Base-by-base conservation (phyloP, 1,284 basidiomycete species). In the Ceratobasidium sp. region DNA sequence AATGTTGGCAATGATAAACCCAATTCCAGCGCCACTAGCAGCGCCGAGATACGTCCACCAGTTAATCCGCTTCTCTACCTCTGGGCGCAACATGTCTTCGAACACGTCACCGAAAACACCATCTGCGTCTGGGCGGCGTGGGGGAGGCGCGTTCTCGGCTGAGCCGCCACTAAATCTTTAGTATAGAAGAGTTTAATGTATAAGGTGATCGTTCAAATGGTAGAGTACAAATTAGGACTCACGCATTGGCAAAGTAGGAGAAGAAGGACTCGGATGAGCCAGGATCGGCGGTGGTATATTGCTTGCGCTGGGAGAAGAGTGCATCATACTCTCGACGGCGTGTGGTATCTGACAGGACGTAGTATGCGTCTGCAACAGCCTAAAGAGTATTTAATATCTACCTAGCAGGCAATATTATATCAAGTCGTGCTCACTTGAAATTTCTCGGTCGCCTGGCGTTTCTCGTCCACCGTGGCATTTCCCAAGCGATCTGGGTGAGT, bases 361-460 rank as follows among this genome's bases (percentile, higher is more conserved):
- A 98, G 84, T 98, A 98, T 11, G 96, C 96, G 82, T 98, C 96
- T 62, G 96, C 95, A 74, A 98, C 91, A 14, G 90, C 89, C 92
- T 94, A 79, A 52, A 35, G 13, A 44, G 21, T 5, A 44, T n/a
- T 26, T 32, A 54, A 18, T 58, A 35, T 18, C 38, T 21, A 73
- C 50, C 28, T 38, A 55, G 47, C 7, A 30, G 35, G 30, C 23
- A 35, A 9, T 58, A 41, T 38, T 21, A 62, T 47, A 41, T 50
- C 28, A 23, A 70, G 35, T 28, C 38, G 44, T 49, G 54, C 74
- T 70, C 41, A 89, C 89, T 83, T 94, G 93, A 80, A 96, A 96
- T 70, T 86, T 85, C 81, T 94, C 93, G 0, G 95, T 96, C 0
- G 93, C 90, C 26, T 80, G 82, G 76, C 87, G 87, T 80, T 88